Percentiles rank a stretch among this genome's conserved stretches.
These are phyloP conservation scores for Globisporangium apiculatum DNA, from an alignment of 352 stramenopile species.

Conservation along the genomic window DNA sequence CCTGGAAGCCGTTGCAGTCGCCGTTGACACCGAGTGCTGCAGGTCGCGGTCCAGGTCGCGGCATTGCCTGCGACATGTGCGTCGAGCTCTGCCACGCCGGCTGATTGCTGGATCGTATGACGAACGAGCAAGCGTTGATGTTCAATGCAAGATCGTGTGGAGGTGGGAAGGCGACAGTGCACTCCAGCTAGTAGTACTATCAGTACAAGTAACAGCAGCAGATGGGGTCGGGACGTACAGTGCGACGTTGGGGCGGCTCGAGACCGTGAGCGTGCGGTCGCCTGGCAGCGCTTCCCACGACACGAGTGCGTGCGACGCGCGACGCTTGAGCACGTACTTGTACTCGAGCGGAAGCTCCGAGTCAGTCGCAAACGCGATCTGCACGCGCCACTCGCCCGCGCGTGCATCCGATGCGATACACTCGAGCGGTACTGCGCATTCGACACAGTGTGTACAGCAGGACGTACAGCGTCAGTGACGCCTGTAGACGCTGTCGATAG, in stretches of 20 bases:
- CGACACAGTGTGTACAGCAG: no score
- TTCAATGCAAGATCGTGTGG: not conserved
- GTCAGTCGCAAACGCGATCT: conserved; percentile 18
- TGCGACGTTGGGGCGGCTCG: conserved; percentile 36
- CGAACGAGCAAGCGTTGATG: not conserved
- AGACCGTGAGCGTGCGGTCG: conserved; percentile 52
- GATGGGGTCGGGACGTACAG: conserved; percentile 26
- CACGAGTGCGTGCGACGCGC: conserved; percentile 26
- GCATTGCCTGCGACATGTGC: conserved; percentile 24
- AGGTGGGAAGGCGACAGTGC: no score
- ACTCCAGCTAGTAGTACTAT: not conserved
- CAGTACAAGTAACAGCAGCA: not conserved
- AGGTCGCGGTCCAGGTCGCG: conserved; percentile 29
- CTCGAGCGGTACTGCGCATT: conserved; percentile 35
- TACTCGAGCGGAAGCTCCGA: conserved; percentile 44
- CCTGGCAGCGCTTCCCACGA: conserved; percentile 71
- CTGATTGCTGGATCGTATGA: conserved; percentile 16
- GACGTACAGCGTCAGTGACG: no score
- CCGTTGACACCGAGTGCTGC: conserved; percentile 58
- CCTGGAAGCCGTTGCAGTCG: conserved; percentile 55
- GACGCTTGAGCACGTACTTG: conserved; percentile 67
- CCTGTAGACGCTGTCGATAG: no score
- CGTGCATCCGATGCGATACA: conserved; percentile 16
- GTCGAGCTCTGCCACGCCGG: conserved; percentile 51
- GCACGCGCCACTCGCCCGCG: conserved; percentile 35